Percentiles rank a stretch among this genome's conserved stretches.
phyloP scores from a whole-genome alignment of 148 eudicot genomes.

The Gaultheria prostrata region DNA sequence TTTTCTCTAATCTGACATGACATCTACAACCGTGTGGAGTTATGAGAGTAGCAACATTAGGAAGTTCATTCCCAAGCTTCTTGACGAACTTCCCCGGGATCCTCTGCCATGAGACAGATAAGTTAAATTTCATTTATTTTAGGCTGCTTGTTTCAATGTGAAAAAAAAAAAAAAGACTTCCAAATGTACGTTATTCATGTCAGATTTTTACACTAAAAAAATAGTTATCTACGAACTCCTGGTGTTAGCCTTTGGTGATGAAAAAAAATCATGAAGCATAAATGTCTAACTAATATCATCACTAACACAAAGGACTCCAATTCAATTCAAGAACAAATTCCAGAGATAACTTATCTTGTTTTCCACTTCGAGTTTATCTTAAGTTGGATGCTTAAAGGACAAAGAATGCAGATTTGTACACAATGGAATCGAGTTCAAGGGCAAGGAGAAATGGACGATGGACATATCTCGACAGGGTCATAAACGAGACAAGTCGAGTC shows the following conservation, averaged over 20 bases:
- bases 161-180: too few species aligned
- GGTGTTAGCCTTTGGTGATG: not conserved
- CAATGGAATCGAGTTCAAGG: not conserved
- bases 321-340: not conserved
- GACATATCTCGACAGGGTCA: not conserved
- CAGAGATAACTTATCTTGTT: not conserved
- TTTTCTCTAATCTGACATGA: slow-evolving; percentile 30
- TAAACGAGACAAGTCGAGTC: not conserved
- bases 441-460: not conserved
- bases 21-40: slow-evolving; percentile 39
- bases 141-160: too few species aligned
- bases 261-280: not conserved
- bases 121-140: not conserved
- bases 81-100: not conserved
- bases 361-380: not conserved
- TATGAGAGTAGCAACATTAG: slow-evolving; percentile 23
- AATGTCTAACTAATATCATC: not conserved
- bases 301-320: not conserved
- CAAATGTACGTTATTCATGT: too few species aligned
- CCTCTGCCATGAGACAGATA: not conserved
- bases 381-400: not conserved
- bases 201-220: not conserved
- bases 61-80: slow-evolving; percentile 20
- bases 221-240: not conserved
- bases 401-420: not conserved